phyloP scores from a whole-genome alignment of 768 basidiomycete species.

The Rhizopogon sp. region DNA sequence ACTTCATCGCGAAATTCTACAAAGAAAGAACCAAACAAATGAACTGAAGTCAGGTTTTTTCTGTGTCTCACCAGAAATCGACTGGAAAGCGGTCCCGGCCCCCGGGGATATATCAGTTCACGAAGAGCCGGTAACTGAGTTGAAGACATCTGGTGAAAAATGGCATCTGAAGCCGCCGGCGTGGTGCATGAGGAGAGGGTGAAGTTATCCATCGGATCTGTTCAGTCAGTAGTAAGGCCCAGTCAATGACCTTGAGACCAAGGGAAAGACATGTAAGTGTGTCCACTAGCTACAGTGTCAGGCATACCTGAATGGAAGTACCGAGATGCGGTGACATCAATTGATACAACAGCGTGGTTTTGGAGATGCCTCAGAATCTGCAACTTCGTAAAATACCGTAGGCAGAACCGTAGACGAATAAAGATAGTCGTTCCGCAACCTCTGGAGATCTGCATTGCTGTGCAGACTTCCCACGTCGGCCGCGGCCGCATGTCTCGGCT shows the following conservation, averaged over 20 bases:
- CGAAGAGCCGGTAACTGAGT: constrained; percentile 12
- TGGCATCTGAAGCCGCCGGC: background rate
- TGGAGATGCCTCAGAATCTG: constrained; percentile 6
- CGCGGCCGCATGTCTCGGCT: too few relatives aligned
- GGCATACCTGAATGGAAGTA: background rate
- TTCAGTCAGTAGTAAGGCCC: background rate
- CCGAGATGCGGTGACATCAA: background rate
- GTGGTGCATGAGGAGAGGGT: constrained; percentile 8
- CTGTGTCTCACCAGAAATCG: constrained; percentile 7
- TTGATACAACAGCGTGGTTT: constrained; percentile 16
- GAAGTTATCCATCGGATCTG: constrained; percentile 5
- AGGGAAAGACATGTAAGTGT: constrained; percentile 8
- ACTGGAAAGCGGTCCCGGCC: background rate
- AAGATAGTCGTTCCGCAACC: too few relatives aligned
- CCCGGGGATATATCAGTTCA: background rate
- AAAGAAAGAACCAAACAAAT: too few relatives aligned
- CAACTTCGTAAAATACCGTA: too few relatives aligned
- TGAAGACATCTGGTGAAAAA: constrained; percentile 4
- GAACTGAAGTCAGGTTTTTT: constrained; percentile 8
- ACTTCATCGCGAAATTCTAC: background rate
- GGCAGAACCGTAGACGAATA: too few relatives aligned
- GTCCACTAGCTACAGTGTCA: constrained; percentile 3
- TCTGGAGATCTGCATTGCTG: too few relatives aligned
- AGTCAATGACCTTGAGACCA: constrained; percentile 20
- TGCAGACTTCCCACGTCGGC: too few relatives aligned